Evolutionary conservation across 495 filamentous ascomycete species (phyloP), one percentile per base, ranked within the genome.

Genomic region (Podospora tetraspora): DNA sequence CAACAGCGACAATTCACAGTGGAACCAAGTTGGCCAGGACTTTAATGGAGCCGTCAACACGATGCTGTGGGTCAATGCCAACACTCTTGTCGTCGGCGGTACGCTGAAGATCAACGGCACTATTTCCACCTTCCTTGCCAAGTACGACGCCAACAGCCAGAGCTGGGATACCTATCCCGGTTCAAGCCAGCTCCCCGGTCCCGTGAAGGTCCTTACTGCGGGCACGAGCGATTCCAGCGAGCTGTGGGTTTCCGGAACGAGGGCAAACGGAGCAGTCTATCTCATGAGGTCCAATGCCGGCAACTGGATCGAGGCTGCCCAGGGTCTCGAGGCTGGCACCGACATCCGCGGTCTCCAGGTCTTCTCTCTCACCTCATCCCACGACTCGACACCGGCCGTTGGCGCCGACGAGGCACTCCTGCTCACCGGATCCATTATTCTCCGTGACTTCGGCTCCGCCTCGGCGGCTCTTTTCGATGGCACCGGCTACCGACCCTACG

Each of bases 401-500:
- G 80, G 86, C 43, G 78, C 84, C 16, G 80, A 88, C 62, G 85
- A 95, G 74, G 83, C 85, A 1, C 86, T 99, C n/a, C 82, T 99
- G 66, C 77, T 97, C 59, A 90, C 92, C 63, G 95, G 95, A 30
- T 85, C 90, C 61, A 85, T 99, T 66, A 82, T 85, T 62, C 81
- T 97, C 34, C 87, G 90, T 0, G 77, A 78, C 61, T 96, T 92
- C 76, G 94, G 94, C 69, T 82, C 78, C 32, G 91, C 89, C 13
- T 97, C 94, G n/a, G 93, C 91, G 1, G 95, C 87, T 5, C 80
- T 97, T 56, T 99, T 88, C 77, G 90, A 98, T 71, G 94, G 95
- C 69, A 92, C 86, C 5, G 81, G 78, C 12, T 85, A 96, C 72
- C 80, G 80, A 25, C 95, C 95, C 8, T 96, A 93, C 77, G 84